Percentiles rank a stretch among this genome's conserved stretches.
phyloP scores from a whole-genome alignment of 768 basidiomycete genomes.

The Tulasnella sp. region DNA sequence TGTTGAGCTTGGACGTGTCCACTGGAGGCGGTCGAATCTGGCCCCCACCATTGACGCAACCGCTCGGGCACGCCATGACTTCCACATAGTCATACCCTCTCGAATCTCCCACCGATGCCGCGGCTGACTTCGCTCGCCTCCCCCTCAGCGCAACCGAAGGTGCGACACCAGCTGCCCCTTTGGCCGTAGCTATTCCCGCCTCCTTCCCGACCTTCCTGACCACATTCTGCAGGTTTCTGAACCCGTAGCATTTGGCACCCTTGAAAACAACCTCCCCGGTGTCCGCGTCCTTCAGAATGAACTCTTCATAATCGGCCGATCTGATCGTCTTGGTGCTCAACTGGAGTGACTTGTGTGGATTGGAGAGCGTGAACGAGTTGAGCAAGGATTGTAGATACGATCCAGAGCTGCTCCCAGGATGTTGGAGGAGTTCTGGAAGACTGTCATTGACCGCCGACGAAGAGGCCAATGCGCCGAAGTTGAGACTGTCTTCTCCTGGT shows the following conservation, averaged over 20 bases:
- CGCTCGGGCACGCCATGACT: slow-evolving; percentile 98
- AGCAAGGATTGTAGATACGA: slow-evolving; percentile 83
- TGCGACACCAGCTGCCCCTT: slow-evolving; percentile 52
- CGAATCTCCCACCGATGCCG: slow-evolving; percentile 28
- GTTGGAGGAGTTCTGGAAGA: slow-evolving; percentile 65
- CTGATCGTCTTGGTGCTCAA: slow-evolving; percentile 52
- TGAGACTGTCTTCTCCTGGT: slow-evolving; percentile 35
- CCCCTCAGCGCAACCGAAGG: slow-evolving; percentile 24
- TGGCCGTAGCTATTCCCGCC: slow-evolving; percentile 58
- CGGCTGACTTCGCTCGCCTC: slow-evolving; percentile 18
- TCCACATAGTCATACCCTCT: slow-evolving; percentile 80
- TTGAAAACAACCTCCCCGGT: slow-evolving; percentile 66
- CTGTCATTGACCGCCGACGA: slow-evolving; percentile 7
- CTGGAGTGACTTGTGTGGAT: not conserved
- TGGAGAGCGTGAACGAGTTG: slow-evolving; percentile 33
- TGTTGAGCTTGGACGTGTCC: slow-evolving; percentile 1
- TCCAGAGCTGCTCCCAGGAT: slow-evolving; percentile 82
- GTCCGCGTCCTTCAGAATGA: slow-evolving; percentile 38
- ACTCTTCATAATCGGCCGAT: slow-evolving; percentile 65
- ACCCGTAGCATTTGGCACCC: slow-evolving; percentile 94
- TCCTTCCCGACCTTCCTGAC: slow-evolving; percentile 88
- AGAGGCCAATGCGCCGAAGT: not conserved
- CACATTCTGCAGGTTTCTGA: slow-evolving; percentile 93
- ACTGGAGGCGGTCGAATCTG: slow-evolving; percentile 41
- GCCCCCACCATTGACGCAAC: slow-evolving; percentile 96